A percentile compares a stretch with the other conserved stretches of the same genome.
Conservation (phyloP, 225 moss, liverwort and hornwort species). For the Bryoerythrophyllum caledonicum region DNA sequence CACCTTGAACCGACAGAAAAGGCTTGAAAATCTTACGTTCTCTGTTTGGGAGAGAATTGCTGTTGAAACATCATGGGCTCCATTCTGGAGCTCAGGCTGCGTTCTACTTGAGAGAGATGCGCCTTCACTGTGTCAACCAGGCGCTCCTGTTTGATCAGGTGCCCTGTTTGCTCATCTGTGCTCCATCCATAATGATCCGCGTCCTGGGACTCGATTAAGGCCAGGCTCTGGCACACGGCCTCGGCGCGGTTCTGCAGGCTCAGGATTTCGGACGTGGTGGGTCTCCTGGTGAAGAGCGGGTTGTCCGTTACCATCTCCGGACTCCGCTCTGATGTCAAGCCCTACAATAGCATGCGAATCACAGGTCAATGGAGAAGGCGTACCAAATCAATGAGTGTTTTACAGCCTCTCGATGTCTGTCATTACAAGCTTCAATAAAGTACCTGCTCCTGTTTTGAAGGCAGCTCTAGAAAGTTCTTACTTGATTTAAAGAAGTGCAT, state of each 20-base stretch:
- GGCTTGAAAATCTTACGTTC: constrained; percentile 11
- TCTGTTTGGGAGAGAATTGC: constrained; percentile 20
- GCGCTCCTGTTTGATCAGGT: constrained; percentile 19
- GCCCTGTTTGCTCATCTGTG: constrained; percentile 24
- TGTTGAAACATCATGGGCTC: constrained; percentile 9
- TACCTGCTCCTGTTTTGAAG: too few relatives aligned
- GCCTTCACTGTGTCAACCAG: constrained; percentile 41
- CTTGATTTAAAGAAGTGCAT: too few relatives aligned
- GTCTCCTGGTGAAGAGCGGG: constrained; percentile 28
- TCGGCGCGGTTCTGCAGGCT: constrained; percentile 43
- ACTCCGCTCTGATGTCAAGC: constrained; percentile 31
- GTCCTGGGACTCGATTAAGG: constrained; percentile 28
- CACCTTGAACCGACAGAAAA: neutral
- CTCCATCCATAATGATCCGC: constrained; percentile 1
- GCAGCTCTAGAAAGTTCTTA: too few relatives aligned
- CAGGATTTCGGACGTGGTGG: constrained; percentile 34
- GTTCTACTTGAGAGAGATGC: constrained; percentile 40
- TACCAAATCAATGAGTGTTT: too few relatives aligned
- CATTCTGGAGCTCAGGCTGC: constrained; percentile 36
- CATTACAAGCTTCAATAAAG: too few relatives aligned
- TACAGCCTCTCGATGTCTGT: too few relatives aligned
- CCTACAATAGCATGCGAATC: constrained; percentile 11
- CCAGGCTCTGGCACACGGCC: constrained; percentile 27
- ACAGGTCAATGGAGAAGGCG: neutral
- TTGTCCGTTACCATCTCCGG: constrained; percentile 35